These are phyloP conservation scores for Fusarium miscanthi DNA, from an alignment of 2,329 filamentous ascomycete genomes.

Conservation along the genomic window DNA sequence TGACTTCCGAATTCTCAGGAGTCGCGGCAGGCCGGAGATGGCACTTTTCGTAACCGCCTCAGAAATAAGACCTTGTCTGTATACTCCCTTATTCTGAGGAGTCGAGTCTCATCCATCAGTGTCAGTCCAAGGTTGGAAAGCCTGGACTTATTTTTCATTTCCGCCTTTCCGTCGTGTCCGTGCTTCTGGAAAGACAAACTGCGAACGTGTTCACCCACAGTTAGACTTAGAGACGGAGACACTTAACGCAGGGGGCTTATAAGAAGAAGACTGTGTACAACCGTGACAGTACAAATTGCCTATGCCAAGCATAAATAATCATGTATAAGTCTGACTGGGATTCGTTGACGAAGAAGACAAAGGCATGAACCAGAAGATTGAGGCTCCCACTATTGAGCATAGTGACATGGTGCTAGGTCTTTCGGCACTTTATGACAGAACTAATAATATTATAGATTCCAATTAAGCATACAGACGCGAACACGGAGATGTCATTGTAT, in stretches of 20 bases:
- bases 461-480: slow-evolving; percentile 4
- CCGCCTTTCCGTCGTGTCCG: slow-evolving; percentile 34
- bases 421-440: background rate
- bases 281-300: background rate
- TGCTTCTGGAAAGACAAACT: slow-evolving; percentile 33
- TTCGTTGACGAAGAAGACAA: background rate
- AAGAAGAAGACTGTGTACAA: slow-evolving; percentile 11
- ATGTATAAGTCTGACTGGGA: slow-evolving; percentile 4
- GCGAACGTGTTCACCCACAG: slow-evolving; percentile 36
- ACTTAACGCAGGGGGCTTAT: slow-evolving; percentile 17
- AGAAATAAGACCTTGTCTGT: slow-evolving; percentile 28
- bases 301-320: slow-evolving; percentile 7
- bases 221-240: slow-evolving; percentile 29
- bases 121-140: slow-evolving; percentile 17
- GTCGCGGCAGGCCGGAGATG: background rate
- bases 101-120: slow-evolving; percentile 15
- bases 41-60: background rate
- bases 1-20: slow-evolving; percentile 8
- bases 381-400: background rate
- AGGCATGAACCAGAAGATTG: slow-evolving; percentile 1
- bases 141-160: slow-evolving; percentile 43
- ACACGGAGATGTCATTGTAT: slow-evolving; percentile 1
- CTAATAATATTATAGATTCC: background rate
- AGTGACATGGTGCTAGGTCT: background rate
- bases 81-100: slow-evolving; percentile 22